phyloP scores from a whole-genome alignment of 352 stramenopile genomes.

The Globisporangium orthogonon region DNA sequence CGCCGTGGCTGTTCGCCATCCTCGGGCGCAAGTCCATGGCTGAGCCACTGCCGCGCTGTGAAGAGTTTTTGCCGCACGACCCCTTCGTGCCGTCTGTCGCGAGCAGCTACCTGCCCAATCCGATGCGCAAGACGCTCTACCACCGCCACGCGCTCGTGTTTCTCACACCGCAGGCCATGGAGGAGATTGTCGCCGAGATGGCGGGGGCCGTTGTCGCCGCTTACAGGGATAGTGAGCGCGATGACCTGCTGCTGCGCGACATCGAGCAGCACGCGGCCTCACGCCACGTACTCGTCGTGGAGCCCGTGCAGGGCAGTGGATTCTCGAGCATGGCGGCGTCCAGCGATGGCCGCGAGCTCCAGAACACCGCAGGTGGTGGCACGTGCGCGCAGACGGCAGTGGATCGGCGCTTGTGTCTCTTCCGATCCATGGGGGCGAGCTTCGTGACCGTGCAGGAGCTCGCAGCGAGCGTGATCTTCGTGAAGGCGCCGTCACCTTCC shows the following conservation, averaged over 20 bases:
- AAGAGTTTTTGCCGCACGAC: conserved; percentile 67
- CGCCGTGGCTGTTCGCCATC: conserved; percentile 76
- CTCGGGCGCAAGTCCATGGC: conserved; percentile 66
- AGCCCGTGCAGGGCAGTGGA: conserved; percentile 36
- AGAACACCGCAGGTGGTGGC: not conserved
- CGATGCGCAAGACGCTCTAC: conserved; percentile 72
- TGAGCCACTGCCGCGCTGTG: conserved; percentile 65
- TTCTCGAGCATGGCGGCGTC: conserved; percentile 50
- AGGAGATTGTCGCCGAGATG: conserved; percentile 72
- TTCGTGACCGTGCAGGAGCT: conserved; percentile 82
- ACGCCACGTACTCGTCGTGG: conserved; percentile 58
- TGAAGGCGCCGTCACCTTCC: conserved; percentile 44
- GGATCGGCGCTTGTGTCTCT: conserved; percentile 50
- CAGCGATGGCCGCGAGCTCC: conserved; percentile 33
- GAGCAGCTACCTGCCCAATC: conserved; percentile 68
- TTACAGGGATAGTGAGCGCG: conserved; percentile 43
- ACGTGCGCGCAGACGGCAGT: conserved; percentile 18
- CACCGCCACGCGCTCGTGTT: conserved; percentile 70
- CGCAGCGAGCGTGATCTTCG: conserved; percentile 78
- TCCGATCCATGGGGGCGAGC: conserved; percentile 52
- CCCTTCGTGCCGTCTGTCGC: conserved; percentile 37
- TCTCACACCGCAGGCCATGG: conserved; percentile 64
- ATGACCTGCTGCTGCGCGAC: conserved; percentile 47
- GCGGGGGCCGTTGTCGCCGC: conserved; percentile 54
- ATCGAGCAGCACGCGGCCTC: conserved; percentile 40